phyloP scores from a whole-genome alignment of 1,284 basidiomycete species.

The Tremellales sp. region DNA sequence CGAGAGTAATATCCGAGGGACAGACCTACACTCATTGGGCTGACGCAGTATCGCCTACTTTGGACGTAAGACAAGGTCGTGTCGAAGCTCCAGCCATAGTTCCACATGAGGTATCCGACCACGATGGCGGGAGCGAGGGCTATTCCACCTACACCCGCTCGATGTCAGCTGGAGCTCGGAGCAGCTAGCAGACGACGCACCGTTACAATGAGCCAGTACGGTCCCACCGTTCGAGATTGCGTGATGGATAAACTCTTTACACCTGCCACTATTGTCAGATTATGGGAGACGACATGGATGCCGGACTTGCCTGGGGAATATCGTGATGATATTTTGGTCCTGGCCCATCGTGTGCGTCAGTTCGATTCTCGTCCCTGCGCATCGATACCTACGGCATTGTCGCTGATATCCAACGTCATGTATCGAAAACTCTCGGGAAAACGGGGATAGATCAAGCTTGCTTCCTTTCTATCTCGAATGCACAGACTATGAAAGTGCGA shows the following conservation, averaged over 20 bases:
- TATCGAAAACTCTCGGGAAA: constrained; percentile 78
- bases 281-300: constrained; percentile 3
- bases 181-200: constrained; percentile 50
- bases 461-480: constrained; percentile 79
- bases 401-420: constrained; percentile 78
- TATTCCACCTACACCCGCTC: constrained; percentile 63
- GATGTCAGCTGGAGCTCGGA: neutral
- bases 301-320: constrained; percentile 66
- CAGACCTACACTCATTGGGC: constrained; percentile 63
- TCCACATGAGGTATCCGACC: constrained; percentile 87
- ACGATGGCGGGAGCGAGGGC: constrained; percentile 81
- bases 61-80: constrained; percentile 79
- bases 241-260: constrained; percentile 71
- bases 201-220: constrained; percentile 87
- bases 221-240: constrained; percentile 65
- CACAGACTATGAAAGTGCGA: constrained; percentile 59
- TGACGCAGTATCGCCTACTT: constrained; percentile 84
- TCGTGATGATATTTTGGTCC: constrained; percentile 80
- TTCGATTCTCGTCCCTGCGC: constrained; percentile 30
- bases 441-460: constrained; percentile 77
- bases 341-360: constrained; percentile 3
- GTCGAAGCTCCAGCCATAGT: constrained; percentile 68
- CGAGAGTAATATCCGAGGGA: neutral
- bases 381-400: constrained; percentile 60
- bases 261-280: constrained; percentile 52